Percentiles rank a stretch among this genome's conserved stretches.
Evolutionary conservation across 2,329 filamentous ascomycete species (phyloP).

Genomic region (Didymella exigua): DNA sequence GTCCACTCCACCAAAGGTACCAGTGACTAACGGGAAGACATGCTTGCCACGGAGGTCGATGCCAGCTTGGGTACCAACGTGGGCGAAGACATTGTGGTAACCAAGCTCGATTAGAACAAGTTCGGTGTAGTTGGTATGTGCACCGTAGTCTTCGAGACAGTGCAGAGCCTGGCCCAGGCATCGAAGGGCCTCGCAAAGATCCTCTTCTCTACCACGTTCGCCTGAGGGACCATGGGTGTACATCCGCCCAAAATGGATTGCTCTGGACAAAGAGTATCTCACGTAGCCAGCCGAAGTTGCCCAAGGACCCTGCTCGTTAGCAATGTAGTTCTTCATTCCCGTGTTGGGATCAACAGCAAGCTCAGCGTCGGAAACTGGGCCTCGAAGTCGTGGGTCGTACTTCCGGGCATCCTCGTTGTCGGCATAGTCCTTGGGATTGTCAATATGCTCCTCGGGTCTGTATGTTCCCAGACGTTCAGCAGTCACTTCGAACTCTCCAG

Average conservation of each 20-base stretch:
- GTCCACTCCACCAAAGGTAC: conserved; percentile 60
- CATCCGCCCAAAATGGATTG: conserved; percentile 56
- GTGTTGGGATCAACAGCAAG: conserved; percentile 51
- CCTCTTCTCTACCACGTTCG: conserved; percentile 50
- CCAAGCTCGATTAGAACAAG: conserved; percentile 59
- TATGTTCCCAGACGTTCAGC: conserved; percentile 56
- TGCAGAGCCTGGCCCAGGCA: conserved; percentile 60
- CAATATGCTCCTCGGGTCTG: conserved; percentile 58
- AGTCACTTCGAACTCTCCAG: conserved; percentile 63
- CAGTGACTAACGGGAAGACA: conserved; percentile 60
- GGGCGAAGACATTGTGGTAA: conserved; percentile 58
- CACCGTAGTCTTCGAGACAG: conserved; percentile 61
- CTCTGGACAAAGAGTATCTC: conserved; percentile 54
- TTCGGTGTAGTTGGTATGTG: conserved; percentile 62
- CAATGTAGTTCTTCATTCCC: conserved; percentile 99
- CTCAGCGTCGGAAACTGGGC: conserved; percentile 65
- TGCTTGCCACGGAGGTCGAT: conserved; percentile 55
- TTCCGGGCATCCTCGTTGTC: conserved; percentile 82
- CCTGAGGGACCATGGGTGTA: conserved; percentile 53
- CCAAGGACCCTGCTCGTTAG: conserved; percentile 86
- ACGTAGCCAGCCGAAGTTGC: conserved; percentile 89
- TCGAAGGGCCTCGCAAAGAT: conserved; percentile 56
- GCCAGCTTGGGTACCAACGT: conserved; percentile 55
- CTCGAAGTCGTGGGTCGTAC: conserved; percentile 80
- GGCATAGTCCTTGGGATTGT: conserved; percentile 51